Evolutionary conservation across 371 early-diverging fungal genomes (phyloP), one percentile per base, ranked within the genome.

Genomic region (Entomophthora muscae): DNA sequence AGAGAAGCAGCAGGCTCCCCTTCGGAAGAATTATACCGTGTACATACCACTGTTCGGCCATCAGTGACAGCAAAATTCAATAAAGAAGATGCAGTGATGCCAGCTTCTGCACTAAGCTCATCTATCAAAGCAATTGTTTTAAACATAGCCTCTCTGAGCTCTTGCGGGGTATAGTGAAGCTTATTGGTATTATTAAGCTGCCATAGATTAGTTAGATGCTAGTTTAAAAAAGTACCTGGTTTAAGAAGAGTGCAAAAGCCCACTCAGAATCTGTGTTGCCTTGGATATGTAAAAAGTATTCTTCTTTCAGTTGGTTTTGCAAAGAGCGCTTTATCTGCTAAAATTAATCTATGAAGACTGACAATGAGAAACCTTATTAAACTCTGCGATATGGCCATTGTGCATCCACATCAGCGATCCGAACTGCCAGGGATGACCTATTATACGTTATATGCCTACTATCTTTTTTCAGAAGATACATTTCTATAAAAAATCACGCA

Each of bases 61-160:
- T 90, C 89, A 33, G 91, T 88, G 32, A 90, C 88, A n/a, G 89
- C 91, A 78, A 90, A 89, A 68, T 90, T 90, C 61, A 90, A 67
- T 55, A 86, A 65, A 1, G 91, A 89, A 12, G 80, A 72, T 73
- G 77, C 81, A 2, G 64, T 70, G 27, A 80, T 76, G 21, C 79
- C 78, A 7, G 71, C 82, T 57, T 82, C 83, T 24, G 81, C 79
- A 42, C 80, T 74, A 84, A 86, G 86, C 42, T 64, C 65, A 69
- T 88, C 88, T 28, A 90, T 66, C 64, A 79, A 76, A 26, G 73
- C 80, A 63, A 90, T 85, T 0, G 88, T 89, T 59, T 76, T 75
- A 30, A 88, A 70, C 82, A 90, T 82, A 2, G 91, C 91, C 10
- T 74, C 75, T 52, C 80, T 79, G 31, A 90, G 71, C 57, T 80